Evolutionary conservation across 306 rosid species (phyloP).

Genomic region (Citrullus amarus): DNA sequence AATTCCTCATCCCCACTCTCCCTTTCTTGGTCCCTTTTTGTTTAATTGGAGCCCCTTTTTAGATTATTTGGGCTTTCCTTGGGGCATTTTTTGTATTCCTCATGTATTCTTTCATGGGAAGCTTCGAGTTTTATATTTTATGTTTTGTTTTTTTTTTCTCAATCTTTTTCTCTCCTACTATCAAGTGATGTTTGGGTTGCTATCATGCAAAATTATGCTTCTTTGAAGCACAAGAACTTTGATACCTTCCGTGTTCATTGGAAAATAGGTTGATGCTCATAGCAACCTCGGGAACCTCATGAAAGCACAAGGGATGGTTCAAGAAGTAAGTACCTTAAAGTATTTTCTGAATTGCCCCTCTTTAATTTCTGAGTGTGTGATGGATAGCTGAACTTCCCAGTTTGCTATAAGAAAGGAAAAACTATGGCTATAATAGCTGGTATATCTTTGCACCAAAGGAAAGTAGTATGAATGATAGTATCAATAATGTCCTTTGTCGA

Average conservation of each 20-base stretch:
- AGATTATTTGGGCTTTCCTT: background rate
- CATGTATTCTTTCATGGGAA: background rate
- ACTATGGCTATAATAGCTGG: too few species aligned
- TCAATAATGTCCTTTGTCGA: too few species aligned
- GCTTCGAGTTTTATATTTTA: background rate
- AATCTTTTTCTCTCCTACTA: background rate
- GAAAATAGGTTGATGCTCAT: slow-evolving; percentile 48
- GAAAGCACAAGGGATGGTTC: slow-evolving; percentile 62
- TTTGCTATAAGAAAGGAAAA: too few species aligned
- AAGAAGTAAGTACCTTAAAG: slow-evolving; percentile 56
- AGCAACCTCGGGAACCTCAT: slow-evolving; percentile 57
- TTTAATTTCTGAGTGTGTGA: background rate
- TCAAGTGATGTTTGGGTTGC: background rate
- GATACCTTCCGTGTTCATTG: slow-evolving; percentile 12
- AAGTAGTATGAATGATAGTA: too few species aligned
- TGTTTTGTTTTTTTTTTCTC: background rate
- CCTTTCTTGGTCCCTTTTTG: background rate
- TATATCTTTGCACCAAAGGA: too few species aligned
- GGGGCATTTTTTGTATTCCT: background rate
- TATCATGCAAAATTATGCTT: background rate
- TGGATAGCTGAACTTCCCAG: background rate
- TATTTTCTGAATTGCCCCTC: background rate
- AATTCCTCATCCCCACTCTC: slow-evolving; percentile 1
- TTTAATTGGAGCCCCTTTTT: background rate
- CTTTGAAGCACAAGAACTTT: background rate